Conservation (phyloP, 495 filamentous ascomycete genomes). For the Bacidia rubella region DNA sequence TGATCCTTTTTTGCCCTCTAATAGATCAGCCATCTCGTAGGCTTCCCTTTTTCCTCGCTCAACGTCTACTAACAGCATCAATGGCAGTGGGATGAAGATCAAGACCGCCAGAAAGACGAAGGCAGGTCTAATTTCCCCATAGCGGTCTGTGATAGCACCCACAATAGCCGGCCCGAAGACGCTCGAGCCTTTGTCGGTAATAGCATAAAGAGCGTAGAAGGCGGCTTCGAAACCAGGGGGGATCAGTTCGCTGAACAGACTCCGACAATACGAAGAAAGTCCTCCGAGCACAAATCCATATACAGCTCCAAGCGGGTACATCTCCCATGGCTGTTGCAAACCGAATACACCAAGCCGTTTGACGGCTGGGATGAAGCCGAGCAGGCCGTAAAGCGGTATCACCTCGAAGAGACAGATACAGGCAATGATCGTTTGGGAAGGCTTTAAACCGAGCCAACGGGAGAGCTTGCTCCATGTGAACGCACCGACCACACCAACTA, state of each 20-base stretch:
- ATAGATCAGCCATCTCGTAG: conserved; percentile 49
- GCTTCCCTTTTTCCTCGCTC: conserved; percentile 76
- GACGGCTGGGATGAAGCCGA: conserved; percentile 80
- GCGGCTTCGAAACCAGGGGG: conserved; percentile 89
- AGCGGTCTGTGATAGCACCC: conserved; percentile 75
- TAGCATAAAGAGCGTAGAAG: conserved; percentile 92
- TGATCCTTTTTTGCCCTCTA: conserved; percentile 32
- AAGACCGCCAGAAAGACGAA: conserved; percentile 84
- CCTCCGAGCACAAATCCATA: conserved; percentile 92
- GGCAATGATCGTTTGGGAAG: conserved; percentile 77
- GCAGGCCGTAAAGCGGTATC: conserved; percentile 80
- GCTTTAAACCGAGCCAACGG: conserved; percentile 45
- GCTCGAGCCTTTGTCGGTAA: conserved; percentile 93
- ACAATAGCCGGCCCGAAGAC: conserved; percentile 92
- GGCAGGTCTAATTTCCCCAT: conserved; percentile 80
- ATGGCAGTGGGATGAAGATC: conserved; percentile 65
- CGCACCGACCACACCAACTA: conserved; percentile 71
- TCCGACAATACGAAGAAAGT: conserved; percentile 84
- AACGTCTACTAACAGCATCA: conserved; percentile 81
- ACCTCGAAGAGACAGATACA: conserved; percentile 83
- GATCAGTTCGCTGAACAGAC: conserved; percentile 81
- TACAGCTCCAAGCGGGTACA: conserved; percentile 82
- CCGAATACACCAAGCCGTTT: conserved; percentile 61
- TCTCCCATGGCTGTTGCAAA: conserved; percentile 87
- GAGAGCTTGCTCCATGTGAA: conserved; percentile 80